Evolutionary conservation across 176 grass and related monocot species (phyloP).

Genomic region (Raddia guianensis): DNA sequence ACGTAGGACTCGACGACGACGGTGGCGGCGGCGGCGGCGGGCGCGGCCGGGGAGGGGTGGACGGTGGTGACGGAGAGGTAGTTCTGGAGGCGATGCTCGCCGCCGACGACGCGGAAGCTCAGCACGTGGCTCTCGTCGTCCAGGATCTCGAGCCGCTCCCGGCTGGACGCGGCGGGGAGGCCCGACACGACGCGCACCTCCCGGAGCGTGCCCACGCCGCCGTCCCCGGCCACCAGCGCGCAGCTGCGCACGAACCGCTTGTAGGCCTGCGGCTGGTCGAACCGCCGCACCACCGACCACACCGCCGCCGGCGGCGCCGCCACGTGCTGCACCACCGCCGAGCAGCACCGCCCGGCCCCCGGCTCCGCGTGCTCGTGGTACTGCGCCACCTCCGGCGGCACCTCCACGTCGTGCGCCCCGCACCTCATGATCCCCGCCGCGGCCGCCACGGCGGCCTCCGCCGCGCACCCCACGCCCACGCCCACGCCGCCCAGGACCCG

Average conservation of each 20-base stretch:
- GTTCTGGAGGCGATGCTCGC: slow-evolving; percentile 88
- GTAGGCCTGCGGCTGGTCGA: slow-evolving; percentile 92
- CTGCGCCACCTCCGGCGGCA: slow-evolving; percentile 68
- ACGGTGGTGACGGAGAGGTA: slow-evolving; percentile 89
- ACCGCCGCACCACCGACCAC: slow-evolving; percentile 92
- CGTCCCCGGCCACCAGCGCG: slow-evolving; percentile 71
- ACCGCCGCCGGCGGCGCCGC: slow-evolving; percentile 69
- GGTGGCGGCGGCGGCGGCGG: slow-evolving; percentile 53
- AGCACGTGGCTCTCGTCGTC: slow-evolving; percentile 95
- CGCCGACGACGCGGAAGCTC: slow-evolving; percentile 86
- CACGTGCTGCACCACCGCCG: slow-evolving; percentile 80
- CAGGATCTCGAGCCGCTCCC: slow-evolving; percentile 88
- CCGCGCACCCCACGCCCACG: slow-evolving; percentile 32
- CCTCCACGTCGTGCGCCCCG: slow-evolving; percentile 51
- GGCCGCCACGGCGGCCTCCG: slow-evolving; percentile 22
- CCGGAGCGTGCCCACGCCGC: slow-evolving; percentile 82
- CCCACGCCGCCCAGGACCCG: slow-evolving; percentile 33
- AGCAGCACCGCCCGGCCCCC: slow-evolving; percentile 70
- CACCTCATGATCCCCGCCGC: slow-evolving; percentile 11
- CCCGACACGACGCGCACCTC: slow-evolving; percentile 92
- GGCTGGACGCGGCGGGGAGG: slow-evolving; percentile 78
- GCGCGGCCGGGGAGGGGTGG: slow-evolving; percentile 57
- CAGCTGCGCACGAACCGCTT: slow-evolving; percentile 93
- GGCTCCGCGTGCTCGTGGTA: slow-evolving; percentile 73
- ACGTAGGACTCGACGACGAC: slow-evolving; percentile 96